Conservation (phyloP, 2,329 filamentous ascomycete species). For the Aspergillus flavus region DNA sequence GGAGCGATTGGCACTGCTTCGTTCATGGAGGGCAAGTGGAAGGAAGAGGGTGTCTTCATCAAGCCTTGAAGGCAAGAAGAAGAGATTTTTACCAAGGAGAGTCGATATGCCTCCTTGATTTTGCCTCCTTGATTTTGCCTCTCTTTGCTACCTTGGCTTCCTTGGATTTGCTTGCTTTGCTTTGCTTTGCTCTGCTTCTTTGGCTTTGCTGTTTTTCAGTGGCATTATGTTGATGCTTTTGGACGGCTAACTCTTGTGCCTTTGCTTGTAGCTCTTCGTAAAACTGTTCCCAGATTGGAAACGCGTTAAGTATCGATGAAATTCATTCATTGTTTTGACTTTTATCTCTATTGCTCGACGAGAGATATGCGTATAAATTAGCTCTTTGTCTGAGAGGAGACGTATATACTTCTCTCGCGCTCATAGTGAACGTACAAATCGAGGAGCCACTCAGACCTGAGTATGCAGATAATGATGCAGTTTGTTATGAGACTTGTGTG, state of each 20-base stretch:
- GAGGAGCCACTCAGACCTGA: too few relatives aligned
- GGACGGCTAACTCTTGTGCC: neutral
- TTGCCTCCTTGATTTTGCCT: neutral
- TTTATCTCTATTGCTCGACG: neutral
- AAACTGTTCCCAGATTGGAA: neutral
- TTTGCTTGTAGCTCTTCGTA: neutral
- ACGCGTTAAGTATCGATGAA: neutral
- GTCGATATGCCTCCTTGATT: neutral
- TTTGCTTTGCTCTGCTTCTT: neutral
- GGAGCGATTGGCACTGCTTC: neutral
- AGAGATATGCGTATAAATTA: neutral
- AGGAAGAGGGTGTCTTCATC: conserved; percentile 1
- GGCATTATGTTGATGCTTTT: neutral
- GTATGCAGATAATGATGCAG: too few relatives aligned
- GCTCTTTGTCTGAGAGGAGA: neutral
- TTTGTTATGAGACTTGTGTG: too few relatives aligned
- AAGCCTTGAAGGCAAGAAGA: neutral
- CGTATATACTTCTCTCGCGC: too few relatives aligned
- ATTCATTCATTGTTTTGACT: neutral
- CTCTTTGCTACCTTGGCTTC: neutral
- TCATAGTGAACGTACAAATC: too few relatives aligned
- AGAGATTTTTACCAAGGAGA: neutral
- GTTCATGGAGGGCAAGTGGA: neutral
- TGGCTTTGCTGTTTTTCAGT: neutral
- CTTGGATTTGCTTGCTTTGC: neutral